Evolutionary conservation across 768 basidiomycete species (phyloP).

Genomic region (Lactarius sp.): DNA sequence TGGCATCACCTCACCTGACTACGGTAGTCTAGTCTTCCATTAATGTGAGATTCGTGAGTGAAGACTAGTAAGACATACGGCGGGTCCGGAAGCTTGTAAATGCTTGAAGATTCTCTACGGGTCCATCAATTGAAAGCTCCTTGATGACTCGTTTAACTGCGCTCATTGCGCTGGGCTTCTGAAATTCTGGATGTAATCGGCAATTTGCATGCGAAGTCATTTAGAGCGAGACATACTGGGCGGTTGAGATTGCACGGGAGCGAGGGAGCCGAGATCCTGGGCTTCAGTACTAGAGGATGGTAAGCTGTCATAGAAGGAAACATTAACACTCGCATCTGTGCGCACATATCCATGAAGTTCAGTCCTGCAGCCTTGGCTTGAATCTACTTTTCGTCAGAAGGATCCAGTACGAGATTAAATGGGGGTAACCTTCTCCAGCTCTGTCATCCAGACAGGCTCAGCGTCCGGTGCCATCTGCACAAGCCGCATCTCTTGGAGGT

Average conservation of each 20-base stretch:
- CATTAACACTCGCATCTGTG: slow-evolving; percentile 10
- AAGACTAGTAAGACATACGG: slow-evolving; percentile 42
- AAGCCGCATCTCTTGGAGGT: slow-evolving; percentile 66
- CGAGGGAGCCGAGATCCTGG: slow-evolving; percentile 16
- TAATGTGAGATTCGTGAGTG: slow-evolving; percentile 27
- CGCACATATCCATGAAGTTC: slow-evolving; percentile 86
- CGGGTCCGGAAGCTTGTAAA: slow-evolving; percentile 73
- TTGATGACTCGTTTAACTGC: slow-evolving; percentile 57
- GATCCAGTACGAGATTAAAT: background rate
- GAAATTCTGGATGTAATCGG: slow-evolving; percentile 45
- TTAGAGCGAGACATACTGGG: background rate
- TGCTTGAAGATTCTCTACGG: slow-evolving; percentile 54
- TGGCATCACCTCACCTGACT: slow-evolving; percentile 49
- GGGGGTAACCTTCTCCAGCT: slow-evolving; percentile 72
- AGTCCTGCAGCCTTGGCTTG: slow-evolving; percentile 68
- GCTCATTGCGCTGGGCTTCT: slow-evolving; percentile 55
- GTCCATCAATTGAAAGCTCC: slow-evolving; percentile 61
- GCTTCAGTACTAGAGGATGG: slow-evolving; percentile 23
- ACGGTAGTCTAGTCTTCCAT: slow-evolving; percentile 51
- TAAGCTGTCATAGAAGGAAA: background rate
- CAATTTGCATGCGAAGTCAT: slow-evolving; percentile 6
- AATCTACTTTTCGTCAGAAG: slow-evolving; percentile 44
- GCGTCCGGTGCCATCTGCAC: slow-evolving; percentile 64
- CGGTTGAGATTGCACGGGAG: background rate
- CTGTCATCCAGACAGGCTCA: slow-evolving; percentile 75